A percentile compares a stretch with the other conserved stretches of the same genome.
Conservation (phyloP, 2,329 filamentous ascomycete genomes). For the Venturia asperata region DNA sequence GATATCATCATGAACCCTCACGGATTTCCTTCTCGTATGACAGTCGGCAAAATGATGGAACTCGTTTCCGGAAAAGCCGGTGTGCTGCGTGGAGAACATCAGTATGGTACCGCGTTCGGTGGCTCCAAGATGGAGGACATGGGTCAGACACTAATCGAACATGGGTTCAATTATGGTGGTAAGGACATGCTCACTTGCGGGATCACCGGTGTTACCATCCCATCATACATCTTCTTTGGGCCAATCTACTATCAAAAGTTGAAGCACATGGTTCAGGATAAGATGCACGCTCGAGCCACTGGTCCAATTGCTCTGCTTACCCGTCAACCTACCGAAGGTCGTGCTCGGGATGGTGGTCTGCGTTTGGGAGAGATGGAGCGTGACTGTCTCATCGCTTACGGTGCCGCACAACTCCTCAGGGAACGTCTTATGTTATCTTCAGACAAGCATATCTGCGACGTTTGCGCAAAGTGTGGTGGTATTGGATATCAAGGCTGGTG, state of each 20-base stretch:
- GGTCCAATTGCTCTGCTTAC: slow-evolving; percentile 89
- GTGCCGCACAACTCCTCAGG: slow-evolving; percentile 81
- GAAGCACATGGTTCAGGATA: slow-evolving; percentile 99
- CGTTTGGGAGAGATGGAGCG: slow-evolving; percentile 98
- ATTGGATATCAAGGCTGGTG: slow-evolving; percentile 96
- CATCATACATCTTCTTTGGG: slow-evolving; percentile 96
- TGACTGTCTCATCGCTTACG: slow-evolving; percentile 95
- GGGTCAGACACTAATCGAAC: slow-evolving; percentile 72
- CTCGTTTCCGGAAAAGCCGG: slow-evolving; percentile 91
- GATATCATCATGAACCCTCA: slow-evolving; percentile 99
- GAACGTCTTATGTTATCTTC: slow-evolving; percentile 93
- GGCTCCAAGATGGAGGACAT: slow-evolving; percentile 83
- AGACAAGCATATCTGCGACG: slow-evolving; percentile 83
- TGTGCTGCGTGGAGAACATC: slow-evolving; percentile 72
- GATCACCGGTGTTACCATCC: slow-evolving; percentile 86
- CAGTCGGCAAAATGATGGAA: slow-evolving; percentile 94
- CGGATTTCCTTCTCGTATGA: slow-evolving; percentile 99
- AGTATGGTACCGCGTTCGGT: slow-evolving; percentile 85
- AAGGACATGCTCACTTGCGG: slow-evolving; percentile 96
- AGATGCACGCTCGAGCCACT: slow-evolving; percentile 93
- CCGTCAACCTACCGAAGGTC: slow-evolving; percentile 90
- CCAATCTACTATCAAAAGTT: slow-evolving; percentile 99
- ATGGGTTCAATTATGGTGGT: slow-evolving; percentile 93
- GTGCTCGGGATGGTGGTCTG: slow-evolving; percentile 84
- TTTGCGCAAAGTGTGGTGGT: slow-evolving; percentile 88